Base-by-base conservation (phyloP, 495 filamentous ascomycete genomes). In the Pyrenopolyporus hunteri region DNA sequence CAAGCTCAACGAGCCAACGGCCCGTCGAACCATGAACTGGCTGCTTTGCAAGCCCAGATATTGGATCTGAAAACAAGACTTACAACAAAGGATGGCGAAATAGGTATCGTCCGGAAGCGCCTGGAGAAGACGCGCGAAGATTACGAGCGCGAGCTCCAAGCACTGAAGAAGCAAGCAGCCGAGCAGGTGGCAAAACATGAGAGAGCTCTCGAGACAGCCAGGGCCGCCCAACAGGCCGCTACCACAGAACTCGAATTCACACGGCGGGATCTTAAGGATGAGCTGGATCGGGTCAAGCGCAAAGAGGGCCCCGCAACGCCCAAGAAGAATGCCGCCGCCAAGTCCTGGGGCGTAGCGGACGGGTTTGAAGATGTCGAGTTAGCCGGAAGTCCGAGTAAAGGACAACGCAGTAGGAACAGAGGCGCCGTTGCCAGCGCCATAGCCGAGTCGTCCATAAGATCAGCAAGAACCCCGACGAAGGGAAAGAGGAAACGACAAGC, bases 351-450 rank as follows among this genome's bases (percentile, higher is more conserved):
- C 0, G 67, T 79, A 19, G 70, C 76, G 9, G 82, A 85, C 57
- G 82, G 82, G 0, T 85, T 85, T 46, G 80, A 83, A 42, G 79
- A 81, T 35, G 71, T 81, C 16, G 82, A 84, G 64, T 72, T 82
- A 26, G 57, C 73, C 8, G 59, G 52, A 6, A 82, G 79, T 35
- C 79, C 78, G 0, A 76, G 69, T 53, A 78, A 78, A 53, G 71
- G 70, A 1, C 64, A 73, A 32, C 68, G 73, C 43, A 54, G 66
- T 16, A 75, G 70, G 43, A 73, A 73, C 36, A 32, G 48, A 0
- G 72, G 67, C 5, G 67, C 78, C 0, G 55, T 76, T 23, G 67
- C 75, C 4, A 70, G 72, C 11, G 68, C 75, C 6, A 44, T 75
- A 7, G 57, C 48, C 6, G 79, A 80, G 53, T 63, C 69, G n/a